A percentile compares a stretch with the other conserved stretches of the same genome.
Conservation (phyloP, 805 yeast species). For the Ogataea henricii region DNA sequence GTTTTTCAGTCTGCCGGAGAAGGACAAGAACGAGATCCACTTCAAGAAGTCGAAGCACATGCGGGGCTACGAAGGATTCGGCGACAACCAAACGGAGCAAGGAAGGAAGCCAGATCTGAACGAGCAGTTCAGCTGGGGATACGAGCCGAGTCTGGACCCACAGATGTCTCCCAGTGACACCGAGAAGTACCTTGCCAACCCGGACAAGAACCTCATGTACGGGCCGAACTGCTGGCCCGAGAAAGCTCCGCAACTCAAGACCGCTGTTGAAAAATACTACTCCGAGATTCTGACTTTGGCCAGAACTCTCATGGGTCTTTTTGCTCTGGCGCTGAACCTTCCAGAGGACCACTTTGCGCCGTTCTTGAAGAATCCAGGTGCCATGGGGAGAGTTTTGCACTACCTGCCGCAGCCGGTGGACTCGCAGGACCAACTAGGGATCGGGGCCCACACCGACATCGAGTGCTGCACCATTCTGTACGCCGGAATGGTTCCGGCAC, state of each 20-base stretch:
- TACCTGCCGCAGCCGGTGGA: slow-evolving; percentile 34
- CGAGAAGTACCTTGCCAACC: slow-evolving; percentile 19
- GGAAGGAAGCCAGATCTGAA: slow-evolving; percentile 26
- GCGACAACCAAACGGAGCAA: slow-evolving; percentile 23
- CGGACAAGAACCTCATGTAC: slow-evolving; percentile 21
- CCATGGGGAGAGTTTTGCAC: slow-evolving; percentile 34
- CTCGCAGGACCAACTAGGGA: slow-evolving; percentile 32
- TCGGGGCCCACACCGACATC: slow-evolving; percentile 40
- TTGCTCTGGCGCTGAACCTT: slow-evolving; percentile 34
- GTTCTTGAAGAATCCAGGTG: slow-evolving; percentile 29
- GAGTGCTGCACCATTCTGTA: slow-evolving; percentile 35
- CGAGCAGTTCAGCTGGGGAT: slow-evolving; percentile 29
- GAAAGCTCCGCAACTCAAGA: slow-evolving; percentile 30
- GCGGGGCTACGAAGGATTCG: slow-evolving; percentile 27
- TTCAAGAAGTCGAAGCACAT: slow-evolving; percentile 19
- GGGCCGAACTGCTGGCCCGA: slow-evolving; percentile 34
- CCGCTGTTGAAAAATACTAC: slow-evolving; percentile 26
- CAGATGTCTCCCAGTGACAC: slow-evolving; percentile 26
- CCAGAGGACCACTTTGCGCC: slow-evolving; percentile 30
- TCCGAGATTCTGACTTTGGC: slow-evolving; percentile 27
- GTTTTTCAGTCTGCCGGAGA: slow-evolving; percentile 28
- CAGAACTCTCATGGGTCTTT: slow-evolving; percentile 27
- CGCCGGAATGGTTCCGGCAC: slow-evolving; percentile 36
- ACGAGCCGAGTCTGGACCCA: slow-evolving; percentile 35
- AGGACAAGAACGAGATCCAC: slow-evolving; percentile 27